Evolutionary conservation across 1,284 basidiomycete genomes (phyloP).

Genomic region (Boletus semigastroideus): DNA sequence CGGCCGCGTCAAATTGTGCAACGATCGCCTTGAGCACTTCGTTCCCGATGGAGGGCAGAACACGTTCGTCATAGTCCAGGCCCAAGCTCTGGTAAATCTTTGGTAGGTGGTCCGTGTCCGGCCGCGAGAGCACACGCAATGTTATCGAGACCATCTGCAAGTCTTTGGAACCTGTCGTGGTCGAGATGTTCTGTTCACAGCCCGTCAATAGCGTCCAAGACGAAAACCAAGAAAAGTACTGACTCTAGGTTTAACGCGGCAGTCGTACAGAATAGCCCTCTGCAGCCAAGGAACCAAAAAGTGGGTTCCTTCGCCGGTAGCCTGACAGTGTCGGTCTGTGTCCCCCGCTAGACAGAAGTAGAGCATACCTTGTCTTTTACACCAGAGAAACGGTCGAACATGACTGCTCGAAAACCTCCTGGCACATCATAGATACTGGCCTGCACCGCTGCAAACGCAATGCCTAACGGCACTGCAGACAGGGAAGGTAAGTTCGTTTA

Average conservation of each 20-base stretch:
- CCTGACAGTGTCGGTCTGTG: conserved; percentile 42
- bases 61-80: conserved; percentile 96
- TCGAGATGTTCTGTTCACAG: conserved; percentile 82
- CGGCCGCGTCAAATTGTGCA: conserved; percentile 98
- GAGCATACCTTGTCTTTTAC: conserved; percentile 71
- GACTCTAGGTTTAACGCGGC: conserved; percentile 94
- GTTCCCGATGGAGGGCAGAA: conserved; percentile 92
- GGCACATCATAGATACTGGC: conserved; percentile 91
- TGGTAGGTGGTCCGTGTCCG: conserved; percentile 85
- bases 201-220: conserved; percentile 5
- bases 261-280: conserved; percentile 95
- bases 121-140: conserved; percentile 92
- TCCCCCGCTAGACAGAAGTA: neutral
- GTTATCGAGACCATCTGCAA: conserved; percentile 98
- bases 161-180: conserved; percentile 94
- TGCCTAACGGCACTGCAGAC: conserved; percentile 68
- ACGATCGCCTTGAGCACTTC: conserved; percentile 98
- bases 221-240: conserved; percentile 27
- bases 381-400: conserved; percentile 98
- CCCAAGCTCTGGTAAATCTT: conserved; percentile 96
- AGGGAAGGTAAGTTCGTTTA: conserved; percentile 7
- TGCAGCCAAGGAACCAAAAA: conserved; percentile 95
- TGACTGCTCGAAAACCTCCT: conserved; percentile 92
- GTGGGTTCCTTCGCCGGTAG: conserved; percentile 94
- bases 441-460: conserved; percentile 67